Percentiles rank a stretch among this genome's conserved stretches.
Evolutionary conservation across 2,329 filamentous ascomycete genomes (phyloP).

Genomic region (Clathrospora elynae): DNA sequence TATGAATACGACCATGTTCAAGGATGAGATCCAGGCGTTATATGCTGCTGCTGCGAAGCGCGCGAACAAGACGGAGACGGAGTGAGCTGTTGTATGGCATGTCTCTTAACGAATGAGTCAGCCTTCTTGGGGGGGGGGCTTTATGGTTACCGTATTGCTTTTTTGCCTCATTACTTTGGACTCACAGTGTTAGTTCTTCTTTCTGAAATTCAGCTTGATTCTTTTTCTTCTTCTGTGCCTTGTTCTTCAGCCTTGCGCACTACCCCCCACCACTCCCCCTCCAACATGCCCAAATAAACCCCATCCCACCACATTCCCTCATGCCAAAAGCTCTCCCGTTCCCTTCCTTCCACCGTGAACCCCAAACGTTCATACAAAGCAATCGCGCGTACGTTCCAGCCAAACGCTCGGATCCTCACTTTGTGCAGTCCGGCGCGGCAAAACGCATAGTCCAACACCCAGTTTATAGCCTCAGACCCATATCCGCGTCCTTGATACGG

Average conservation of each 20-base stretch:
- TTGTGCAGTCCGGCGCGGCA: constrained; percentile 52
- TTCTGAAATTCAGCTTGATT: no score
- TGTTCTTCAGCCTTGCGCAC: not conserved
- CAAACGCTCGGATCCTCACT: constrained; percentile 50
- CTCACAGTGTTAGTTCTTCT: no score
- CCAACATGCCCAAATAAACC: constrained; percentile 35
- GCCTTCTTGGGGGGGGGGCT: no score
- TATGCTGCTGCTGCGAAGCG: constrained; percentile 56
- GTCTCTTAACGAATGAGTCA: no score
- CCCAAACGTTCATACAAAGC: constrained; percentile 55
- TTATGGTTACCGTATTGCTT: no score
- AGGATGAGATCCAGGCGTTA: constrained; percentile 62
- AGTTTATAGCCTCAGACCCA: constrained; percentile 55
- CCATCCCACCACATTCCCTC: constrained; percentile 51
- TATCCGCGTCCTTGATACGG: constrained; percentile 52
- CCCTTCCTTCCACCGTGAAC: constrained; percentile 53
- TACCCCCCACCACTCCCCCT: constrained; percentile 33
- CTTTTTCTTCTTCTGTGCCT: no score
- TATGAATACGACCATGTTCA: constrained; percentile 64
- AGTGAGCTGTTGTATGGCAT: not conserved
- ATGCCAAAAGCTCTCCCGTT: constrained; percentile 52
- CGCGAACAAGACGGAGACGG: constrained; percentile 3
- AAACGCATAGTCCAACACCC: constrained; percentile 57
- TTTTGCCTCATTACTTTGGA: no score
- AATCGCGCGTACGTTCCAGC: constrained; percentile 52